Conservation (phyloP, 495 filamentous ascomycete genomes). For the Annulohypoxylon moriforme region DNA sequence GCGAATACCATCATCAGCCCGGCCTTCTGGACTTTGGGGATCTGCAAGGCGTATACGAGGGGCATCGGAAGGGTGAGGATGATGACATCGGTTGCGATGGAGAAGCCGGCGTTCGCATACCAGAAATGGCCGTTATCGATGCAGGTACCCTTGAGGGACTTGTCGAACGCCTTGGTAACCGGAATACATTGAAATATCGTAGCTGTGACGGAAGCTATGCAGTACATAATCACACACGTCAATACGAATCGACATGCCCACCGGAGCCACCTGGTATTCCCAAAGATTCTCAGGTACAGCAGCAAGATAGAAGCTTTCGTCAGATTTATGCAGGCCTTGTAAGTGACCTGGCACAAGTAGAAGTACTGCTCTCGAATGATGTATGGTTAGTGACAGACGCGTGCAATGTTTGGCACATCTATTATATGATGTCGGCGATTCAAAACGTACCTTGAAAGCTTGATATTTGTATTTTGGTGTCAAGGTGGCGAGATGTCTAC, state of each 20-base stretch:
- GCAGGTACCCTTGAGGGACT: conserved; percentile 61
- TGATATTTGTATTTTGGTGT: conserved; percentile 33
- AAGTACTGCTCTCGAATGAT: conserved; percentile 36
- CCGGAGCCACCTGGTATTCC: conserved; percentile 47
- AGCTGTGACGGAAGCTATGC: conserved; percentile 45
- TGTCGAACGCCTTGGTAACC: conserved; percentile 64
- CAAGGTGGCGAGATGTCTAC: conserved; percentile 37
- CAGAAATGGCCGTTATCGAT: conserved; percentile 57
- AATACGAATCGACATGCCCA: conserved; percentile 42
- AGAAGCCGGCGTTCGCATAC: conserved; percentile 66
- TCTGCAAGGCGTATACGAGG: conserved; percentile 61
- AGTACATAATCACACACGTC: conserved; percentile 38
- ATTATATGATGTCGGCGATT: not conserved
- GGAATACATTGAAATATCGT: conserved; percentile 67
- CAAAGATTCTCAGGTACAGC: conserved; percentile 52
- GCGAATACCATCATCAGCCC: conserved; percentile 66
- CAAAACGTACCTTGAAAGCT: conserved; percentile 41
- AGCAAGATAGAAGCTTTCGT: conserved; percentile 53
- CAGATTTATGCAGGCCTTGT: conserved; percentile 49
- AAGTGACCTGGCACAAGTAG: conserved; percentile 49
- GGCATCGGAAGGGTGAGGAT: conserved; percentile 68
- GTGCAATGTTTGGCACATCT: not conserved
- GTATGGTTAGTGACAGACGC: conserved; percentile 5
- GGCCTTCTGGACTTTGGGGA: conserved; percentile 63
- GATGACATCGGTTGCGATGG: conserved; percentile 66